Evolutionary conservation across 257 asterid species (phyloP).

Genomic region (Solanum piurae): DNA sequence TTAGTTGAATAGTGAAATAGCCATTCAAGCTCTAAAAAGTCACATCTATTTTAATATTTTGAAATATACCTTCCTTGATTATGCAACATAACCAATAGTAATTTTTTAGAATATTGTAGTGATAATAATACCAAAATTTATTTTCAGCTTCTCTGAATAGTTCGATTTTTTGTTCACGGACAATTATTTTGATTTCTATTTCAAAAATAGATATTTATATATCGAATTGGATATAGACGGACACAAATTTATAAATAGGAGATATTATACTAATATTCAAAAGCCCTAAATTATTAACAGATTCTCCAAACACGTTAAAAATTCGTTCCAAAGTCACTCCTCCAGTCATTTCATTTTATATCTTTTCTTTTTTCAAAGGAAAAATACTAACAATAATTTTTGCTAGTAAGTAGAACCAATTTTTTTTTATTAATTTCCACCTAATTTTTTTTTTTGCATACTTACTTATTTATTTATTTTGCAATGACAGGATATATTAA

Average conservation of each 20-base stretch:
- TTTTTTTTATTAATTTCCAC: no score
- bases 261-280: no score
- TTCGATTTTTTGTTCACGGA: no score
- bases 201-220: no score
- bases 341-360: no score
- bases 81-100: neutral
- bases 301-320: no score
- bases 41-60: neutral
- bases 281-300: neutral
- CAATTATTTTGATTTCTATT: no score
- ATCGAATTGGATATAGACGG: no score
- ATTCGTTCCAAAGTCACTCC: no score
- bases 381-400: neutral
- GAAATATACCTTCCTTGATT: neutral
- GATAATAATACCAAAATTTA: neutral
- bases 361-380: neutral
- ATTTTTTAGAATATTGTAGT: neutral
- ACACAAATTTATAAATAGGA: no score
- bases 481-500: conserved; percentile 28
- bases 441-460: neutral
- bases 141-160: neutral
- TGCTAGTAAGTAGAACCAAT: no score
- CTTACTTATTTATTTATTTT: neutral
- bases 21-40: neutral
- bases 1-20: neutral